Evolutionary conservation across 306 rosid species (phyloP), one percentile per base, ranked within the genome.

Genomic region (Hippophae gyantsensis): DNA sequence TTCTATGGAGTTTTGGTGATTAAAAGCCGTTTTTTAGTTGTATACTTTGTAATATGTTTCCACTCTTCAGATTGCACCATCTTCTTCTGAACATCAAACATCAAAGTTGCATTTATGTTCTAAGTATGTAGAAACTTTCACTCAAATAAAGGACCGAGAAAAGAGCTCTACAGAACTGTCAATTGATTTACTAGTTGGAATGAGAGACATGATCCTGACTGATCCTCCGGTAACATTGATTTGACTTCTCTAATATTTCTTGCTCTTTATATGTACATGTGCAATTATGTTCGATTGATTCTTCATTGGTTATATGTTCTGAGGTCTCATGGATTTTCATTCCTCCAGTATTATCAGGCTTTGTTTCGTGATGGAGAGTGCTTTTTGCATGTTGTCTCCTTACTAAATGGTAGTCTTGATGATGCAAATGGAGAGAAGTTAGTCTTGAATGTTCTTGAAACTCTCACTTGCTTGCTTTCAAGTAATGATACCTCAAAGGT

Each of bases 311-410:
- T 66, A 64, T 57, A 52, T 49, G 46, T 68, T 78, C 54, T 74
- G 57, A 67, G 61, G 62, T 60, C 63, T 71, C 48, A 56, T 18
- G 10, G 44, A 56, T 68, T 67, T 70, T 44, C 62, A 45, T 69
- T 43, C 23, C 57, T 61, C 58, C 93, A 92, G 99, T 85, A 84
- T 88, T 92, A 87, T 74, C 99, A 92, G 69, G 77, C 83, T 71
- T 72, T 92, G 69, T 92, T 92, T 78, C 90, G 88, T 69, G 99
- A 85, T 43, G 99, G 96, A 62, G 99, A 85, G 69, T 92, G 99
- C 81, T 92, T 92, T 82, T 73, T 92, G 88, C 99, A 92, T 65
- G 81, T 92, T 53, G 95, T 92, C 57, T 92, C 99, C 10, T 82
- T 92, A 63, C 86, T 92, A 70, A 92, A 92, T 71, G 84, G 90